Base-by-base conservation (phyloP, 352 stramenopile species). In the Plasmopara viticola region DNA sequence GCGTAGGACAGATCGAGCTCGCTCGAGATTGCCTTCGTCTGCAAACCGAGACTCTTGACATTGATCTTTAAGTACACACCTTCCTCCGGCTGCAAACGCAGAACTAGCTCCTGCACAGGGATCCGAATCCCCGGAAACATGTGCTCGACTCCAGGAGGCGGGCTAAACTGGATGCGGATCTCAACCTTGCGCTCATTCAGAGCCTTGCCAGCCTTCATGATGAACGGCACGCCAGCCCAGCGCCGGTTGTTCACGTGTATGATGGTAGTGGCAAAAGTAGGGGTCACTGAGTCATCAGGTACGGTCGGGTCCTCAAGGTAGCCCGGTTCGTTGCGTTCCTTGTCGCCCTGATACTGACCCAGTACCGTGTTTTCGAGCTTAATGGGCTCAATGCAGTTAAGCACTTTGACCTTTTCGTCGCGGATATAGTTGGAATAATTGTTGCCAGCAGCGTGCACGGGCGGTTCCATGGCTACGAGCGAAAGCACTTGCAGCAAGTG, bases 201-300 rank as follows among this genome's bases (percentile, higher is more conserved):
- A 4, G 94, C 96, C 73, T 99, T 99, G 33, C 97, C 97, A 10
- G 95, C 95, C 74, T 98, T 98, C 71, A 99, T 89, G 55, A 99
- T 98, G 72, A 99, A 99, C 18, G 96, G 97, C 17, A 99, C 97
- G 35, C 96, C 96, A 49, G 93, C 74, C 95, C 95, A 98, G 41
- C 96, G 87, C 44, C 79, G 64, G 58, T 97, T 99, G 73, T 98
- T 94, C 44, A 99, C 88, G 60, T 82, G 90, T 64, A 95, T 87
- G 29, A 97, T 70, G 39, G 76, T 73, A 1, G 84, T 93, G 6
- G 87, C 87, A 68, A 97, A 98, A 25, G 92, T 98, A n/a, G 91
- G 87, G 9, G 86, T 95, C 39, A 89, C 66, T 9, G 81, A 95
- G 31, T 96, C 97, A 51, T 98, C 90, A 18, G 88, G 79, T 44